Base-by-base conservation (phyloP, 768 basidiomycete species). In the Rhizopogon sp. region DNA sequence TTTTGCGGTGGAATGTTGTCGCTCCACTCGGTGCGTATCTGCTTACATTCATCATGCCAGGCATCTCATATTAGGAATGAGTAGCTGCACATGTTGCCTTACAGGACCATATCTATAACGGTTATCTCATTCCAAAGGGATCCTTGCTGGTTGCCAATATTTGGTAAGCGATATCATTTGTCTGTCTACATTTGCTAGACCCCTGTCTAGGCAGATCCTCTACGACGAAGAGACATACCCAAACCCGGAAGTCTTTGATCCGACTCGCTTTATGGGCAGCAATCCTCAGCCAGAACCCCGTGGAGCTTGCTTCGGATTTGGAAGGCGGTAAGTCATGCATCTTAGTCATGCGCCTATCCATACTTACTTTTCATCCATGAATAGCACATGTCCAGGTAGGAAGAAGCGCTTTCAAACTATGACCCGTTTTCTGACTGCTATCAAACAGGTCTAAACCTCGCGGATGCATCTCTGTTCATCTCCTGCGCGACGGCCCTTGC, bases 101-200 rank as follows among this genome's bases (percentile, higher is more conserved):
- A 16, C 45, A 65, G 25, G 65, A 69, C 8, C n/a, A 53, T 1
- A 31, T 53, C 43, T 58, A 61, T 22, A 40, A 64, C 3, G 67
- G 64, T 3, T 60, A 60, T 29, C 9, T 58, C 0, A 68, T 69
- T 3, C 58, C 62, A 1, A 60, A 62, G 14, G 67, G 64, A 22
- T 40, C 55, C 0, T 7, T 39, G 11, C 31, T 58, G 1, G 3
- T 59, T 6, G 20, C 20, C 25, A 64, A 58, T 6, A 17, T 44
- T 28, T 60, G 58, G 65, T 64, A 2, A 1, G 56, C 59, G 43
- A 1, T 11, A 2, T 13, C 2, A 4, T 1, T n/a, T 3, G n/a
- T 5, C 2, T 20, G 22, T 6, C 33, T 9, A 39, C 0, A 37
- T 13, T 22, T 31, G 13, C 47, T 16, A 4, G 3, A 6, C n/a